Conservation (phyloP, 176 grass and related monocot genomes). For the Cenchrus purpureus region DNA sequence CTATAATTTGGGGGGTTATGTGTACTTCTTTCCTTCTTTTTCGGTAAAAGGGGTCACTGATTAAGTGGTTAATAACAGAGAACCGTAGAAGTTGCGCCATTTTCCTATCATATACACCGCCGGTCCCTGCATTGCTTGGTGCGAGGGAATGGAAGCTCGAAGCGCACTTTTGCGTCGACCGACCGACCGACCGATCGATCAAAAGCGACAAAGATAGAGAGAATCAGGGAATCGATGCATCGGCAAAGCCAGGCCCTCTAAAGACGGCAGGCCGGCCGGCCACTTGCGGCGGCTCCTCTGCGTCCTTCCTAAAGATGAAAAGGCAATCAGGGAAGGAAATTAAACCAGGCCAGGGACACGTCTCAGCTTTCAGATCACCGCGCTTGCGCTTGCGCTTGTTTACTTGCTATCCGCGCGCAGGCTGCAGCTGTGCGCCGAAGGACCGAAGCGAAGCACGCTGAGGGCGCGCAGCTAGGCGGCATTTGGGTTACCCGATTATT, state of each 20-base stretch:
- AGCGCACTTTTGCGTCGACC: background rate
- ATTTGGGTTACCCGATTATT: too few relatives aligned
- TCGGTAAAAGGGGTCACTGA: background rate
- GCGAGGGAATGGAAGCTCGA: slow-evolving; percentile 19
- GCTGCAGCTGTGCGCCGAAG: background rate
- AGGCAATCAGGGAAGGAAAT: background rate
- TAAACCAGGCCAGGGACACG: slow-evolving; percentile 23
- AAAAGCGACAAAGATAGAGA: background rate
- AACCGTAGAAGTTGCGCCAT: background rate
- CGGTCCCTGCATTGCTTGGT: background rate
- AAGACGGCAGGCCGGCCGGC: background rate
- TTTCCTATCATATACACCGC: background rate
- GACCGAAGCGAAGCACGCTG: background rate
- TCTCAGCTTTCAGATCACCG: slow-evolving; percentile 26
- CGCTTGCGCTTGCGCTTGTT: background rate
- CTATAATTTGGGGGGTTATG: too few relatives aligned
- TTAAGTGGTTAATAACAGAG: background rate
- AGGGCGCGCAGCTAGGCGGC: background rate
- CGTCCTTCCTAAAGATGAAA: slow-evolving; percentile 11
- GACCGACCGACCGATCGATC: background rate
- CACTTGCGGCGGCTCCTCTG: background rate
- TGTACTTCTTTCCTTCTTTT: too few relatives aligned
- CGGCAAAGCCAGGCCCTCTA: background rate
- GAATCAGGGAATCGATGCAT: slow-evolving; percentile 12
- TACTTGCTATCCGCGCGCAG: background rate